phyloP scores from a whole-genome alignment of 805 yeast species.

The Lachancea cidri region DNA sequence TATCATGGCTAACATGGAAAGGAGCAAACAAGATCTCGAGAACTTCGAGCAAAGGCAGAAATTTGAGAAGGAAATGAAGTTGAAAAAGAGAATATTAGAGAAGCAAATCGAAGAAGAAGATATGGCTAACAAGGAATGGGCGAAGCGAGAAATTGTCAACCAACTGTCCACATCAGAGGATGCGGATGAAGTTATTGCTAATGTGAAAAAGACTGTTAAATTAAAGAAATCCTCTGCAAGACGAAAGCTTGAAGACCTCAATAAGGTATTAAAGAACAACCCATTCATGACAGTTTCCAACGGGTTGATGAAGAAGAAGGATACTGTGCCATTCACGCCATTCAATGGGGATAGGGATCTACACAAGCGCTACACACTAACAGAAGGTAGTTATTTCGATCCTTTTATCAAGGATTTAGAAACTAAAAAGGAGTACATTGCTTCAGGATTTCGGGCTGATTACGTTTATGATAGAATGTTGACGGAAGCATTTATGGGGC shows the following conservation, averaged over 20 bases:
- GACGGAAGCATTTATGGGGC: conserved; percentile 84
- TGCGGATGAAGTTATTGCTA: conserved; percentile 46
- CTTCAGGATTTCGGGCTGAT: conserved; percentile 78
- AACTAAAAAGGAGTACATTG: conserved; percentile 61
- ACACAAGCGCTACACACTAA: conserved; percentile 45
- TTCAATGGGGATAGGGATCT: conserved; percentile 82
- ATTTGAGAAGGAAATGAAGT: conserved; percentile 61
- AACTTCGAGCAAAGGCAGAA: conserved; percentile 58
- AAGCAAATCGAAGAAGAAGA: conserved; percentile 61
- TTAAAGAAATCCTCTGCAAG: conserved; percentile 62
- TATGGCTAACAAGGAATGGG: conserved; percentile 45
- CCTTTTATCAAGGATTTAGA: conserved; percentile 53
- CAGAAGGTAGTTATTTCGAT: conserved; percentile 46
- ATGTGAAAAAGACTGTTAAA: conserved; percentile 45
- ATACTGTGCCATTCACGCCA: conserved; percentile 77
- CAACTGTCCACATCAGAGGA: conserved; percentile 42
- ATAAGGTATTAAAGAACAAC: conserved; percentile 34
- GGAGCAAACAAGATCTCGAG: conserved; percentile 66
- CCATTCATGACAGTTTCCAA: conserved; percentile 32
- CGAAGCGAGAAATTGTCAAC: conserved; percentile 53
- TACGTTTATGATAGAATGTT: conserved; percentile 69
- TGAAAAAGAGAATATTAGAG: conserved; percentile 47
- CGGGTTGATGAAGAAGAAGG: conserved; percentile 28
- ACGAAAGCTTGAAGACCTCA: conserved; percentile 42
- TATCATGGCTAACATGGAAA: conserved; percentile 70